Evolutionary conservation across 2,329 filamentous ascomycete species (phyloP).

Genomic region (Nigrograna mackinnonii): DNA sequence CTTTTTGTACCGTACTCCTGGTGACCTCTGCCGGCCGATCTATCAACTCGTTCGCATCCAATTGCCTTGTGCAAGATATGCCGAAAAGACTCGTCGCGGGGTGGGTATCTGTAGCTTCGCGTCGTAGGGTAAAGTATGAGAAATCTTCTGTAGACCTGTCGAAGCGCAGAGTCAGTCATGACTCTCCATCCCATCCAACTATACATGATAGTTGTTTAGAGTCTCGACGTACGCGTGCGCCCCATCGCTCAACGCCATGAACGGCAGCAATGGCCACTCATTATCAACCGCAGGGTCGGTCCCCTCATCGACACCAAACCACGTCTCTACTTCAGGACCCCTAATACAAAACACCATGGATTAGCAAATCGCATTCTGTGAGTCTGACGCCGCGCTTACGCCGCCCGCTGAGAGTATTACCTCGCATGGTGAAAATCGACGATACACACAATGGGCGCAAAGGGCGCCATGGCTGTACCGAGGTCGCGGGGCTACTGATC

Average conservation of each 20-base stretch:
- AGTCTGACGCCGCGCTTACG: too few species aligned
- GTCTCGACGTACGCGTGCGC: slow-evolving; percentile 76
- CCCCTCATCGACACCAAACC: slow-evolving; percentile 78
- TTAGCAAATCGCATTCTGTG: too few species aligned
- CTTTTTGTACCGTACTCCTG: slow-evolving; percentile 97
- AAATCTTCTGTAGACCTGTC: slow-evolving; percentile 87
- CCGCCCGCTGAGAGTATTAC: slow-evolving; percentile 18
- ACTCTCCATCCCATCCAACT: too few species aligned
- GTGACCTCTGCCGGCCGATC: slow-evolving; percentile 87
- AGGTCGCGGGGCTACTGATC: slow-evolving; percentile 5
- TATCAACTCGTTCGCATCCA: slow-evolving; percentile 77
- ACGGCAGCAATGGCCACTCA: slow-evolving; percentile 89
- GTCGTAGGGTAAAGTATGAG: slow-evolving; percentile 93
- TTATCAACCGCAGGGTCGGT: slow-evolving; percentile 79
- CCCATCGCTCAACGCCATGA: slow-evolving; percentile 95
- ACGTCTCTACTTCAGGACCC: slow-evolving; percentile 91
- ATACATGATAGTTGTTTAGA: neutral
- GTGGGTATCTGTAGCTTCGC: slow-evolving; percentile 47
- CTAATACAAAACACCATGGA: too few species aligned
- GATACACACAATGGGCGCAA: slow-evolving; percentile 53
- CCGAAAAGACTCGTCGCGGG: slow-evolving; percentile 87
- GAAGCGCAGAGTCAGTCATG: slow-evolving; percentile 5
- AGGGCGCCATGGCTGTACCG: slow-evolving; percentile 26
- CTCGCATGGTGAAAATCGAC: slow-evolving; percentile 59
- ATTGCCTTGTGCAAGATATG: slow-evolving; percentile 91